These are phyloP conservation scores for Sporothrix humicola DNA, from an alignment of 2,329 filamentous ascomycete genomes.

Conservation along the genomic window DNA sequence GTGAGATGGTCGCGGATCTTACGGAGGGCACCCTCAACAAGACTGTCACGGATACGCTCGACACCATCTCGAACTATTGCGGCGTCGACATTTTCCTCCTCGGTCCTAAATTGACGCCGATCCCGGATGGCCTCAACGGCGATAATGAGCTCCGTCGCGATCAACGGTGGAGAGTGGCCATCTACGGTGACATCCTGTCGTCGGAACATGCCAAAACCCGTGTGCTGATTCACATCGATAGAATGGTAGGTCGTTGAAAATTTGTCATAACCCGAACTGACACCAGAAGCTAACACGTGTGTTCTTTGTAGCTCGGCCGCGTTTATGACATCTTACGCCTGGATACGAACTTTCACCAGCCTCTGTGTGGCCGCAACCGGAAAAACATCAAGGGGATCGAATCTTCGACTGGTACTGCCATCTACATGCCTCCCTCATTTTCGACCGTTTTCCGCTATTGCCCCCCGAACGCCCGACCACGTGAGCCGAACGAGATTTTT, in stretches of 20 bases:
- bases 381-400: slow-evolving; percentile 99
- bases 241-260: slow-evolving; percentile 66
- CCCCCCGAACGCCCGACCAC: slow-evolving; percentile 77
- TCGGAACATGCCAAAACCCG: slow-evolving; percentile 97
- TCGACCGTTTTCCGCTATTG: slow-evolving; percentile 90
- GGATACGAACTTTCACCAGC: slow-evolving; percentile 85
- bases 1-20: slow-evolving; percentile 82
- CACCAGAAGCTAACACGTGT: neutral
- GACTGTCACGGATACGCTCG: slow-evolving; percentile 80
- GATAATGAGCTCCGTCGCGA: slow-evolving; percentile 84
- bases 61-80: slow-evolving; percentile 84
- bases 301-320: slow-evolving; percentile 66
- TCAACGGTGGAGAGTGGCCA: slow-evolving; percentile 87
- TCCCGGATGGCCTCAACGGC: slow-evolving; percentile 75
- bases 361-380: slow-evolving; percentile 89
- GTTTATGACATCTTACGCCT: slow-evolving; percentile 80
- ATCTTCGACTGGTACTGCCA: slow-evolving; percentile 91
- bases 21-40: slow-evolving; percentile 71
- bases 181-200: slow-evolving; percentile 94
- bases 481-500: slow-evolving; percentile 88
- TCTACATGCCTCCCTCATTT: slow-evolving; percentile 96
- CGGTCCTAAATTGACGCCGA: slow-evolving; percentile 82
- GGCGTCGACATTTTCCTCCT: slow-evolving; percentile 97
- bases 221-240: slow-evolving; percentile 95
- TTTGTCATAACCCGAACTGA: neutral